Percentiles rank a stretch among this genome's conserved stretches.
phyloP scores from a whole-genome alignment of 306 rosid species.

The Casuarina equisetifolia region DNA sequence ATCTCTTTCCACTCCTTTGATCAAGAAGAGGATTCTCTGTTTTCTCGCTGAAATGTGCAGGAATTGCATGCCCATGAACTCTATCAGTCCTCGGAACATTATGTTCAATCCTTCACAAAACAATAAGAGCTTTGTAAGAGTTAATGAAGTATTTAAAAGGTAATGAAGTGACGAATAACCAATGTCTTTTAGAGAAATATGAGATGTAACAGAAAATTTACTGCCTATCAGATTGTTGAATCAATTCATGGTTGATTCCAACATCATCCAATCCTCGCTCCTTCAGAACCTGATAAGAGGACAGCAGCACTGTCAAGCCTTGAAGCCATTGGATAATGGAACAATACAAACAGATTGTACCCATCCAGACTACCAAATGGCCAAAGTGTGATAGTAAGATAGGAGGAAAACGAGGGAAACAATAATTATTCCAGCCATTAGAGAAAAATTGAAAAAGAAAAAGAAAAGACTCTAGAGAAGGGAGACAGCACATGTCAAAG shows the following conservation, averaged over 20 bases:
- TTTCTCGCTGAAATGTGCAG: conserved; percentile 46
- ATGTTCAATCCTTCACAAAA: conserved; percentile 59
- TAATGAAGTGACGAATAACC: background rate
- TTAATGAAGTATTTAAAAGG: conserved; percentile 21
- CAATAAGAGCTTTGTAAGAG: conserved; percentile 13
- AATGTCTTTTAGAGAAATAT: background rate
- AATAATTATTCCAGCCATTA: background rate
- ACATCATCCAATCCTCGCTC: conserved; percentile 82
- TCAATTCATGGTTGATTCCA: conserved; percentile 47
- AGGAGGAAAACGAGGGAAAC: background rate
- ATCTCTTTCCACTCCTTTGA: conserved; percentile 61
- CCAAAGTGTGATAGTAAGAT: background rate
- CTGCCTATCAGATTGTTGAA: conserved; percentile 68
- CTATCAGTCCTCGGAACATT: conserved; percentile 54
- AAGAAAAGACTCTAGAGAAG: background rate
- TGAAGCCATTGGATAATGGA: conserved; percentile 15
- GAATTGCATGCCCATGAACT: conserved; percentile 44
- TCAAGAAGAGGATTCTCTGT: conserved; percentile 48
- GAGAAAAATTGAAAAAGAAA: too few relatives aligned
- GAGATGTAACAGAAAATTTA: conserved; percentile 8
- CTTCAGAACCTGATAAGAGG: conserved; percentile 76
- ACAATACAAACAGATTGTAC: background rate
- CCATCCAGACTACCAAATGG: background rate
- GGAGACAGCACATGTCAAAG: background rate
- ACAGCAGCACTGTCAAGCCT: conserved; percentile 19